A percentile compares a stretch with the other conserved stretches of the same genome.
Conservation (phyloP, 208 protist genomes). For the Leishmania tropica region DNA sequence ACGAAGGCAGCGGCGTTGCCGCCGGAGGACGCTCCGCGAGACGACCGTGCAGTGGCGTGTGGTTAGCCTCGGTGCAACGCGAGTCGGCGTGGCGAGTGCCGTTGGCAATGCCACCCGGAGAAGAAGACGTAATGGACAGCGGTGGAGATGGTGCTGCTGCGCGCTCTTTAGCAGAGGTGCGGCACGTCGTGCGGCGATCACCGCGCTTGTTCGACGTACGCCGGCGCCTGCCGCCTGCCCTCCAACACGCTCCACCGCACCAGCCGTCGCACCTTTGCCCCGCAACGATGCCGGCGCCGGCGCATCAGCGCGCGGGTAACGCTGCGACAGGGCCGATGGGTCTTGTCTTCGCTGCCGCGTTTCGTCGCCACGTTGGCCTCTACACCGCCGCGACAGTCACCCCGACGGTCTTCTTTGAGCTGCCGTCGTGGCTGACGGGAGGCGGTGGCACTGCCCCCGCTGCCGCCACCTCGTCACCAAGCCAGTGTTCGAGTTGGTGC, state of each 20-base stretch:
- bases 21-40: not conserved
- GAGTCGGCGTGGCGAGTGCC: slow-evolving; percentile 34
- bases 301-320: not conserved
- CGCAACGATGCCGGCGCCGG: not conserved
- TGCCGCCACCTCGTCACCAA: not conserved
- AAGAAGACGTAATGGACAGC: not conserved
- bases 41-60: slow-evolving; percentile 13
- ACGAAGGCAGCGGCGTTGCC: slow-evolving; percentile 13
- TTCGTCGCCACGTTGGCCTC: slow-evolving; percentile 21
- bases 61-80: slow-evolving; percentile 26
- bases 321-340: slow-evolving; percentile 7
- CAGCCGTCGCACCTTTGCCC: not conserved
- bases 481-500: not conserved
- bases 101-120: slow-evolving; percentile 20
- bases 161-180: not conserved
- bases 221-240: not conserved
- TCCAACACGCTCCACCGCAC: not conserved
- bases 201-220: slow-evolving; percentile 25
- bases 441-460: not conserved
- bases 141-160: not conserved
- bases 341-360: slow-evolving; percentile 20
- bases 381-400: slow-evolving; percentile 19
- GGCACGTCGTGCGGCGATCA: not conserved
- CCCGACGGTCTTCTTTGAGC: slow-evolving; percentile 17
- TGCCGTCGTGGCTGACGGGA: slow-evolving; percentile 10